Conservation (phyloP, 352 stramenopile genomes). For the Globisporangium cystogenes region DNA sequence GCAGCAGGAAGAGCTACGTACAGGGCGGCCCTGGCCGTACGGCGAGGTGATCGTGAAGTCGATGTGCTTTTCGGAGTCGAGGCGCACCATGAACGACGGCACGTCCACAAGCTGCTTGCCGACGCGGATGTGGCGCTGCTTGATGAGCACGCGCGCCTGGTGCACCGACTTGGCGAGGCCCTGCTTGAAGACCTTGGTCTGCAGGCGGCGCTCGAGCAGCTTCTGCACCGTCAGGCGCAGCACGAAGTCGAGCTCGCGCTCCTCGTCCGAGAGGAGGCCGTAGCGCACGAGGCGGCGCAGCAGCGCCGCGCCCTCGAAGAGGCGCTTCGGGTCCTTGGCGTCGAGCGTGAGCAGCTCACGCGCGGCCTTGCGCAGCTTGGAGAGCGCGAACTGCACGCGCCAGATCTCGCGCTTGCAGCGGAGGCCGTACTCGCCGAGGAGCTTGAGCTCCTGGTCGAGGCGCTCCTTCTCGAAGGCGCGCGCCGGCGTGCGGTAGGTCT, state of each 20-base stretch:
- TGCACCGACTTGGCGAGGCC: conserved; percentile 99
- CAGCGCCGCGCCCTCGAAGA: conserved; percentile 98
- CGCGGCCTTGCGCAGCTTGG: conserved; percentile 98
- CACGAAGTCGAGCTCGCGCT: conserved; percentile 98
- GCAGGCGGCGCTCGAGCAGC: conserved; percentile 97
- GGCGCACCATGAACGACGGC: conserved; percentile 98
- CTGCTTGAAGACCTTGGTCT: conserved; percentile 99
- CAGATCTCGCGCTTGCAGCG: conserved; percentile 99
- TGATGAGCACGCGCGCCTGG: conserved; percentile 99
- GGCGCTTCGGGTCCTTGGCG: conserved; percentile 97
- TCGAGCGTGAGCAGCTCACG: conserved; percentile 98
- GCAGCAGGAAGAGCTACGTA: conserved; percentile 18
- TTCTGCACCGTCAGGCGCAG: conserved; percentile 98
- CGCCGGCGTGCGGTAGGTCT: conserved; percentile 98
- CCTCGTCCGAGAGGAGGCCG: conserved; percentile 96
- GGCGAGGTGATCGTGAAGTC: conserved; percentile 98
- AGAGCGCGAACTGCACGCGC: conserved; percentile 98
- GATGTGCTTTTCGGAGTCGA: conserved; percentile 99
- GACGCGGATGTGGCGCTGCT: conserved; percentile 99
- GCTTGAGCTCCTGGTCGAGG: conserved; percentile 99
- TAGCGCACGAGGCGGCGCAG: conserved; percentile 96
- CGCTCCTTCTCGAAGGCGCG: conserved; percentile 99
- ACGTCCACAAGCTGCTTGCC: conserved; percentile 99
- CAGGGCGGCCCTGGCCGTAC: conserved; percentile 95
- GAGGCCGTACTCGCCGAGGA: conserved; percentile 98